Base-by-base conservation (phyloP, 257 asterid species). In the Marsdenia floribunda region DNA sequence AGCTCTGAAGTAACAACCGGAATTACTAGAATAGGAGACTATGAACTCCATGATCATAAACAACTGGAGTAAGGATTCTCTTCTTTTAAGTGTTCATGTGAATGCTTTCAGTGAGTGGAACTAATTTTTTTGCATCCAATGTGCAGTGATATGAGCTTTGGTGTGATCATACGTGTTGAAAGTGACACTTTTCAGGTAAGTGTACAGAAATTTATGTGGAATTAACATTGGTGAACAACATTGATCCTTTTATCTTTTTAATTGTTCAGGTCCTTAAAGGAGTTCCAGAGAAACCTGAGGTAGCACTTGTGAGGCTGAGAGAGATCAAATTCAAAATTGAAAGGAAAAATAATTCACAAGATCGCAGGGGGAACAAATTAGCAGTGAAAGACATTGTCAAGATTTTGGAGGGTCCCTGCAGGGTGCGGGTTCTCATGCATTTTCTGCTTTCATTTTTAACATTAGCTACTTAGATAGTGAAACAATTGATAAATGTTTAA, bases 1-100 rank as follows among this genome's bases (percentile, higher is more conserved):
- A 95, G 99, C 84, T 92, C 99, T 77, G 99, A 95, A 84, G 98
- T 90, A 22, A 95, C 98, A 12, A 88, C 99, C 26, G 99, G 98
- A 50, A 75, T 91, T 61, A 90, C 97, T 54, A 83, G 92, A 67
- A 87, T 95, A 50, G 99, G 99, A 63, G 96, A 95, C 42, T 90
- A 90, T 81, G 99, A 95, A 86, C 98, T 92, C 78, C 98, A 95
- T 77, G 98, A 92, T 83, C 98, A 90, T 79, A 98, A 92, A 78
- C 88, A 82, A 69, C 93, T 92, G 24, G 89, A 89, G 98, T 95
- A 82, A 78, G 92, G 70, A 74, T 71, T 66, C 68, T 76, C 70
- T 42, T 19, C 68, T 26, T 65, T 44, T 75, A 18, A 7, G 14
- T 82, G 67, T 78, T 58, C 66, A 79, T 22, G 49, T 44, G 12